phyloP scores from a whole-genome alignment of 106 monocot species.

The Iris macrosiphon region DNA sequence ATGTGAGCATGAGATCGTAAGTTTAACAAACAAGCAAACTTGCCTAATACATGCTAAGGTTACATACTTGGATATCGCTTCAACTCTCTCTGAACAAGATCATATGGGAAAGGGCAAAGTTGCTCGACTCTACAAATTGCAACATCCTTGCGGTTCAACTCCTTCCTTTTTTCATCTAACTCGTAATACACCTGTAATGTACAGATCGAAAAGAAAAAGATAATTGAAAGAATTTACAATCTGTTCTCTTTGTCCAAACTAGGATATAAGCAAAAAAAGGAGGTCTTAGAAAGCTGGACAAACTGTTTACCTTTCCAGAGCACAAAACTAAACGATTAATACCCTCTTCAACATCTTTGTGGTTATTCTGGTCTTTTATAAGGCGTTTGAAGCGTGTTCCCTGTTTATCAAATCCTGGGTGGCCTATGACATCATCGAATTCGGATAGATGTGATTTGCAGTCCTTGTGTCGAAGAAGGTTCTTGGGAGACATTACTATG shows the following conservation, averaged over 20 bases:
- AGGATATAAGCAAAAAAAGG: not conserved
- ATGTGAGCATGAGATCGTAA: not conserved
- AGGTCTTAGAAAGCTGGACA: not conserved
- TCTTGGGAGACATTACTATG: slow-evolving; percentile 91
- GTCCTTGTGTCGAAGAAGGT: slow-evolving; percentile 89
- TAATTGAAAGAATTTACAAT: too few relatives aligned
- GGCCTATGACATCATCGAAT: slow-evolving; percentile 88
- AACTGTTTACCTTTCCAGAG: slow-evolving; percentile 76
- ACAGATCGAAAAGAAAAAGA: not conserved
- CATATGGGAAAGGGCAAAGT: slow-evolving; percentile 92
- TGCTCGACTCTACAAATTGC: slow-evolving; percentile 97
- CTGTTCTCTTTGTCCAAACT: too few relatives aligned
- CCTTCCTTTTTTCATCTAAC: slow-evolving; percentile 77
- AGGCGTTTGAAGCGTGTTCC: slow-evolving; percentile 99
- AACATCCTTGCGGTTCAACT: slow-evolving; percentile 51
- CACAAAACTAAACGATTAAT: slow-evolving; percentile 78
- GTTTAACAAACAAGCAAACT: not conserved
- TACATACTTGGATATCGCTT: slow-evolving; percentile 97
- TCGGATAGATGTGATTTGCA: slow-evolving; percentile 95
- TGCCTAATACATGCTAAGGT: slow-evolving; percentile 1
- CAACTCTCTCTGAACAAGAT: slow-evolving; percentile 87
- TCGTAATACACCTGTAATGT: slow-evolving; percentile 83
- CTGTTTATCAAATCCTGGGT: slow-evolving; percentile 96
- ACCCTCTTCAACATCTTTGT: slow-evolving; percentile 82
- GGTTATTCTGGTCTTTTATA: slow-evolving; percentile 81